These are phyloP conservation scores for Aspergillus cristatus DNA, from an alignment of 495 filamentous ascomycete species.

Conservation along the genomic window DNA sequence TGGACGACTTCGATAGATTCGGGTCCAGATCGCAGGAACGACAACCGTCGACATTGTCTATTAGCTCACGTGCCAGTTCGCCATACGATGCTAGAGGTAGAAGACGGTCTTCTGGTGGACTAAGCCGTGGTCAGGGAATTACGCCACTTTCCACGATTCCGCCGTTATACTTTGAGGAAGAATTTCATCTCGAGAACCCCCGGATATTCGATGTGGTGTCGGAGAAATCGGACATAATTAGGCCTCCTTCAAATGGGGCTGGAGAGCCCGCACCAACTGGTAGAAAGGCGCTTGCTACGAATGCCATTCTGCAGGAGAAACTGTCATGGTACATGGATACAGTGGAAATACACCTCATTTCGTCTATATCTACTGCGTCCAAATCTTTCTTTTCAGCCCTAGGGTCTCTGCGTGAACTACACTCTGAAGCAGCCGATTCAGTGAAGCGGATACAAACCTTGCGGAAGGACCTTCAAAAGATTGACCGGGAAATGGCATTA, in stretches of 20 bases:
- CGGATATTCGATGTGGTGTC: conserved; percentile 95
- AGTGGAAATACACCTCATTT: conserved; percentile 93
- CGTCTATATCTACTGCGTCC: conserved; percentile 88
- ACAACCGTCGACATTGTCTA: conserved; percentile 29
- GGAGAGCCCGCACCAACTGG: conserved; percentile 43
- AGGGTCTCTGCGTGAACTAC: conserved; percentile 80
- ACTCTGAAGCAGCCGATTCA: conserved; percentile 85
- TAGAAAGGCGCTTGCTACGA: conserved; percentile 85
- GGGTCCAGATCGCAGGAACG: conserved; percentile 29
- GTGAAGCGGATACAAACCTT: conserved; percentile 77
- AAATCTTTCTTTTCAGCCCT: conserved; percentile 95
- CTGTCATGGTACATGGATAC: conserved; percentile 99
- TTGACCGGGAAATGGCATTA: conserved; percentile 82
- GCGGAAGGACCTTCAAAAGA: conserved; percentile 63
- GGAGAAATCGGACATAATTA: conserved; percentile 86
- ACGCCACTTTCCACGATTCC: conserved; percentile 91
- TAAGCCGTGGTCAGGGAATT: conserved; percentile 47
- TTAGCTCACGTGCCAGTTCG: conserved; percentile 28
- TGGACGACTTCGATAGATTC: conserved; percentile 28
- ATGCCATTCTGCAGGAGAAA: conserved; percentile 98
- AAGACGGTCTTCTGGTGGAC: conserved; percentile 24
- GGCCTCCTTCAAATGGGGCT: conserved; percentile 58
- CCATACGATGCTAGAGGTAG: conserved; percentile 29
- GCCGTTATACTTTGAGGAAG: conserved; percentile 84
- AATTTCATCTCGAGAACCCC: conserved; percentile 94